A percentile compares a stretch with the other conserved stretches of the same genome.
Evolutionary conservation across 2,329 filamentous ascomycete genomes (phyloP).

Genomic region (Cladosporium halotolerans): DNA sequence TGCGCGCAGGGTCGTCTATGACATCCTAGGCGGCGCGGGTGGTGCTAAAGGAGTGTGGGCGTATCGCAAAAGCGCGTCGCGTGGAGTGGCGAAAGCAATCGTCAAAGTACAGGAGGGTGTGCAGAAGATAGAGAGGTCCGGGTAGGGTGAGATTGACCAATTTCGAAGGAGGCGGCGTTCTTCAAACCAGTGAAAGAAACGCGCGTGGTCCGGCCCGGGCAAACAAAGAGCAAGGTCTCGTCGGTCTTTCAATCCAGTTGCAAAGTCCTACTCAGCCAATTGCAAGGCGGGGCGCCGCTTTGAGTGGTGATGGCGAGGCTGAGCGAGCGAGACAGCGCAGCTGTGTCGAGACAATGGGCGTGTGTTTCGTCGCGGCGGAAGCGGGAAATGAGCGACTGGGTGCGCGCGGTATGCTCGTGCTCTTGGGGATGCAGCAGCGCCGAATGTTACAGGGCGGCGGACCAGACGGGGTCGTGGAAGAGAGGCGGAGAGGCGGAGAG

Average conservation of each 20-base stretch:
- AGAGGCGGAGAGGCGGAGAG: neutral
- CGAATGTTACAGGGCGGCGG: conserved; percentile 6
- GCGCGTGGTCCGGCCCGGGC: conserved; percentile 8
- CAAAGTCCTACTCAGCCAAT: conserved; percentile 5
- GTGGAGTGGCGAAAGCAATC: conserved; percentile 10
- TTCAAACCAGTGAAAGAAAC: conserved; percentile 13
- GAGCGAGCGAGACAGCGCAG: conserved; percentile 13
- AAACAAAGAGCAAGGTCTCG: conserved; percentile 10
- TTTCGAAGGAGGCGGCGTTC: conserved; percentile 9
- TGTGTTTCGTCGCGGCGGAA: neutral
- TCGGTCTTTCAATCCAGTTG: conserved; percentile 12
- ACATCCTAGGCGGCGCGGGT: conserved; percentile 21
- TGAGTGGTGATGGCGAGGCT: conserved; percentile 12
- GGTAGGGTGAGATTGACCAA: conserved; percentile 9
- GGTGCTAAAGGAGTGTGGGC: conserved; percentile 26
- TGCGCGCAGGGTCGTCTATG: conserved; percentile 16
- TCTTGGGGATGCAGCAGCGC: neutral
- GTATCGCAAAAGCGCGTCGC: conserved; percentile 19
- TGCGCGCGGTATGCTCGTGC: conserved; percentile 5
- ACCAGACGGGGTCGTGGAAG: neutral
- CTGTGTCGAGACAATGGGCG: conserved; percentile 14
- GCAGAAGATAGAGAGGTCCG: conserved; percentile 6
- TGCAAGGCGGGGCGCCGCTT: conserved; percentile 6
- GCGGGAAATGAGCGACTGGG: conserved; percentile 11
- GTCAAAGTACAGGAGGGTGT: conserved; percentile 6